Base-by-base conservation (phyloP, 495 filamentous ascomycete species). In the Talaromyces borbonicus region DNA sequence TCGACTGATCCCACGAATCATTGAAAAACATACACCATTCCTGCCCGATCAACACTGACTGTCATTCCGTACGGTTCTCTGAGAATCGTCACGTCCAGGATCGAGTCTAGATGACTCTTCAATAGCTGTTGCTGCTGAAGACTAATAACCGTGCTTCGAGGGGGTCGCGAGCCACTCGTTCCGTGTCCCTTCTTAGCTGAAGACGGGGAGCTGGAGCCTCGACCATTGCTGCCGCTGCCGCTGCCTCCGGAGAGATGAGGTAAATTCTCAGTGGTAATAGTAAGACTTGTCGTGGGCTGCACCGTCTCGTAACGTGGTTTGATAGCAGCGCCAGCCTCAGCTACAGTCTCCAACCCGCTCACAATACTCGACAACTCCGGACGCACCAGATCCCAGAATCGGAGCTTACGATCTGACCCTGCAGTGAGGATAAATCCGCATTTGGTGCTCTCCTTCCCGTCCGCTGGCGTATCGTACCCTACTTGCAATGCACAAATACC, bases 61-160 rank as follows among this genome's bases (percentile, higher is more conserved):
- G 85, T 79, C 89, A 97, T 95, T 7, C 87, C 82, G 62, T 93
- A 95, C 38, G 93, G 93, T 47, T 74, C 72, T 66, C 95, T 86
- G 55, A 99, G 63, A 47, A 97, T 67, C 9, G 84, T 84, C 39
- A 96, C 83, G 68, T 97, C 93, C 50, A 82, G 75, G 46, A 99
- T 81, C 12, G 81, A 78, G 65, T 97, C 93, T 51, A 97, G 53
- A 67, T 99, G 93, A 50, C 78, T 85, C 60, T 80, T 89, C 32
- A 92, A 67, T 33, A 97, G 55, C 62, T 85, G 77, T 61, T 92
- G 87, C 58, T 95, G 89, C 63, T 95, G 84, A 50, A 82, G 67
- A 49, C 81, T 85, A 32, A 99, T 93, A 6, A 95, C 80, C n/a
- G 86, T 90, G 41, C 80, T 83, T 49, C 89, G 75, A 0, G 84